A percentile compares a stretch with the other conserved stretches of the same genome.
phyloP scores from a whole-genome alignment of 2,329 filamentous ascomycete genomes.

The Akanthomyces uredinophilus region DNA sequence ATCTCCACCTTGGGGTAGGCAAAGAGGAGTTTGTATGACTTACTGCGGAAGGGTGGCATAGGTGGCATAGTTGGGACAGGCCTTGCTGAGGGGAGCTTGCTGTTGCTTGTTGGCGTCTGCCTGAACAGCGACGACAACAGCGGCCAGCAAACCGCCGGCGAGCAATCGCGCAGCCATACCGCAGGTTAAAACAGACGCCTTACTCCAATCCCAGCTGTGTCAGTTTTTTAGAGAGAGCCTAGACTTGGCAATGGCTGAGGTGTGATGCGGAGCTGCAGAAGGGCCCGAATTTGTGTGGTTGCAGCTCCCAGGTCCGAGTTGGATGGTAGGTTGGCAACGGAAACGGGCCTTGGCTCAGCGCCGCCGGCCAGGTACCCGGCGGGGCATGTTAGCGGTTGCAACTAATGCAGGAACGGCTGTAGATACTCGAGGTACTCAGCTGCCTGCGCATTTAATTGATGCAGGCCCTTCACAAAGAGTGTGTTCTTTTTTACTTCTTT shows the following conservation, averaged over 20 bases:
- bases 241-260: neutral
- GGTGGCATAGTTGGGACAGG: slow-evolving; percentile 37
- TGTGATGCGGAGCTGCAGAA: neutral
- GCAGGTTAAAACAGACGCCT: neutral
- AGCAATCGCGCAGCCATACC: slow-evolving; percentile 25
- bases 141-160: slow-evolving; percentile 24
- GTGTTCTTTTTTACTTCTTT: too few species aligned
- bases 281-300: neutral
- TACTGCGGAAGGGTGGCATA: slow-evolving; percentile 38
- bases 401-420: too few species aligned
- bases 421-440: too few species aligned
- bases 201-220: neutral
- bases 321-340: neutral
- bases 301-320: neutral
- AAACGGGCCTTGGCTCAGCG: neutral
- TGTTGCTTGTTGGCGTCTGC: slow-evolving; percentile 19
- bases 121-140: slow-evolving; percentile 19
- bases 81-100: slow-evolving; percentile 24
- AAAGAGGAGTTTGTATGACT: slow-evolving; percentile 16
- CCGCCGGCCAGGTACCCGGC: neutral
- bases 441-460: too few species aligned
- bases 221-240: neutral
- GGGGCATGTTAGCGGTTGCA: too few species aligned
- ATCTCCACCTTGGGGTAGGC: neutral
- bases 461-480: too few species aligned